Evolutionary conservation across 768 basidiomycete genomes (phyloP), one percentile per base, ranked within the genome.

Genomic region (Pleurotus giganteus): DNA sequence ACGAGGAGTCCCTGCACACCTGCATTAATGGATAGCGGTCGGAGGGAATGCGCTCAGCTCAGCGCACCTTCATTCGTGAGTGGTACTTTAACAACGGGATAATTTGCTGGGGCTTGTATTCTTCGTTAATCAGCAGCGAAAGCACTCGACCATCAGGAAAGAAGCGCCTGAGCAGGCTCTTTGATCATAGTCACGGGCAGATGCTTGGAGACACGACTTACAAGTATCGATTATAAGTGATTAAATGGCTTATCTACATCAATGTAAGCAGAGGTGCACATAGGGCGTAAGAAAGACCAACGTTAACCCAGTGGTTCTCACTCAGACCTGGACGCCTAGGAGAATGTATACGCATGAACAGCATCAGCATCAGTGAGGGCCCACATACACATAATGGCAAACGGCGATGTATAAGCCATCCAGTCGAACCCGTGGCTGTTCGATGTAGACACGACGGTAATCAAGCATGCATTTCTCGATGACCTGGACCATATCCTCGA

Each of bases 221-320:
- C 85, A 97, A 77, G 68, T 92, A 96, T 28, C 94, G 90, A 64
- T 95, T 91, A 68, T 96, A 97, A 4, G 92, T 95, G 63, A 97
- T 83, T 55, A 94, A 77, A 63, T 96, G 92, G 65, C 73, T 89
- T 56, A 91, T 76, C 91, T 91, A 62, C 21, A 55, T 5, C 15
- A 11, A 13, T 17, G 27, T 58, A 7, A 41, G 51, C 56, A 42
- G 60, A 51, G 34, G 42, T 34, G 15, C 36, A 54, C 29, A 61
- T 50, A 26, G 42, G 47, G 47, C 28, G 31, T 53, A 47, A 17
- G 11, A 46, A 2, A 47, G 3, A 64, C 86, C 57, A 69, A 94
- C 91, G 60, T 89, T 88, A 15, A 93, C 84, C 94, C 94, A 96
- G 2, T 82, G 77, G 58, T 89, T 89, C 61, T 97, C 94, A 59